Conservation (phyloP, 176 grass and related monocot species). For the Carex littledalei region DNA sequence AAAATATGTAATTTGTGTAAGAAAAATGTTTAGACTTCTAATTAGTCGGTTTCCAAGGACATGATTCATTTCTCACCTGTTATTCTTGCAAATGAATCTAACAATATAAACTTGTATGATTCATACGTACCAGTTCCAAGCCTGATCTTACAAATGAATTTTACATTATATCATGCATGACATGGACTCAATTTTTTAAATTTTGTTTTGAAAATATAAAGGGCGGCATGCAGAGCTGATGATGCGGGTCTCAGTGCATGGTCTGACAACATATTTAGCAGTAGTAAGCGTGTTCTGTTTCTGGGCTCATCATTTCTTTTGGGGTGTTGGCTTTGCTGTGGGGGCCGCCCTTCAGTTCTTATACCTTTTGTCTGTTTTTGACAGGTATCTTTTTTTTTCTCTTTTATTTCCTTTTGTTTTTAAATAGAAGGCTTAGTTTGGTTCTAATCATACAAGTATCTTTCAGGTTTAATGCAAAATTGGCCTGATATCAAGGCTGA, state of each 20-base stretch:
- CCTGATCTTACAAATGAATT: neutral
- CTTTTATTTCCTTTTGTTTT: neutral
- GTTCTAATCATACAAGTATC: neutral
- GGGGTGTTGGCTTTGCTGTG: conserved; percentile 75
- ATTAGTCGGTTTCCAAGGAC: too few relatives aligned
- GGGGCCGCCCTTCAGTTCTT: conserved; percentile 79
- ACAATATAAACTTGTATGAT: neutral
- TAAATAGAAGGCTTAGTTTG: neutral
- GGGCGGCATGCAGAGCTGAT: conserved; percentile 39
- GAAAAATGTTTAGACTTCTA: too few relatives aligned
- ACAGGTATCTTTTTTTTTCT: conserved; percentile 40
- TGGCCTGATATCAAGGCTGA: neutral
- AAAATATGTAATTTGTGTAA: too few relatives aligned
- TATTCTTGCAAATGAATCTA: neutral
- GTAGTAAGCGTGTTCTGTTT: conserved; percentile 90
- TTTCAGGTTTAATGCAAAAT: neutral
- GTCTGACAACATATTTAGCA: conserved; percentile 83
- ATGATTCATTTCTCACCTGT: neutral
- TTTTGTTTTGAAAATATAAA: conserved; percentile 13
- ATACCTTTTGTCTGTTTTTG: conserved; percentile 90
- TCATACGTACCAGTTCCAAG: neutral
- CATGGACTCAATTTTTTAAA: neutral
- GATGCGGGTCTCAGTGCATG: conserved; percentile 75
- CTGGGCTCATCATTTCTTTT: conserved; percentile 86
- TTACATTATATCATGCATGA: neutral